Conservation (phyloP, 768 basidiomycete species). For the Gloeopeniophorella convolvens region DNA sequence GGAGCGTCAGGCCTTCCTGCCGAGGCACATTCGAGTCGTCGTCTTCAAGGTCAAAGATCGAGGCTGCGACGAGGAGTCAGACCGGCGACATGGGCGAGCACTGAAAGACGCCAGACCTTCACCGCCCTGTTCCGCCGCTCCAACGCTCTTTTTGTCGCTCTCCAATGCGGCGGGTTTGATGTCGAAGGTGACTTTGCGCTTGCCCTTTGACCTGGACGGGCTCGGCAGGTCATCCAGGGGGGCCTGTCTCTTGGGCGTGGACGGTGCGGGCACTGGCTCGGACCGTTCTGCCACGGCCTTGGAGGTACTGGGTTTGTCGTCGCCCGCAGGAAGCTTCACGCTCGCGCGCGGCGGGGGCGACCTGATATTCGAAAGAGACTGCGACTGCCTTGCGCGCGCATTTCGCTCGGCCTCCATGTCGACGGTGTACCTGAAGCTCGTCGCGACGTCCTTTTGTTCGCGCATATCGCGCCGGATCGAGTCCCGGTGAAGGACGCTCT, state of each 20-base stretch:
- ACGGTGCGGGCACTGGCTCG: constrained; percentile 2
- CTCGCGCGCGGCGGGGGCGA: constrained; percentile 9
- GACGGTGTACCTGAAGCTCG: constrained; percentile 42
- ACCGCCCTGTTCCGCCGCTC: constrained; percentile 21
- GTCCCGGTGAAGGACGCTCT: constrained; percentile 22
- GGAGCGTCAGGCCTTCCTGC: constrained; percentile 29
- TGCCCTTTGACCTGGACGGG: constrained; percentile 36
- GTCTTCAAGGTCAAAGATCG: constrained; percentile 69
- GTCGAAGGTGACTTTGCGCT: constrained; percentile 70
- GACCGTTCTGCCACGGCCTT: background rate
- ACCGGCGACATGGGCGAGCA: background rate
- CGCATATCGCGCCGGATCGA: constrained; percentile 44
- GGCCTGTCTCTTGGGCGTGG: constrained; percentile 7
- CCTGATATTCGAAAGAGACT: constrained; percentile 7
- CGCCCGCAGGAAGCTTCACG: constrained; percentile 8
- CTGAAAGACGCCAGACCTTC: constrained; percentile 29
- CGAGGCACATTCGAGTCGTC: constrained; percentile 33
- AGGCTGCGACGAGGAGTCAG: constrained; percentile 35
- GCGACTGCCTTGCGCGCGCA: constrained; percentile 12
- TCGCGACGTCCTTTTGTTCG: constrained; percentile 38
- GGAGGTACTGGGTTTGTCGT: background rate
- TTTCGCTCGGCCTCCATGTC: constrained; percentile 35
- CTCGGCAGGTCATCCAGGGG: constrained; percentile 9
- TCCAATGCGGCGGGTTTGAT: constrained; percentile 48
- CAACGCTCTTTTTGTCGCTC: constrained; percentile 28